A percentile compares a stretch with the other conserved stretches of the same genome.
Conservation (phyloP, 2,329 filamentous ascomycete genomes). For the Tolypocladium ophioglossoides region DNA sequence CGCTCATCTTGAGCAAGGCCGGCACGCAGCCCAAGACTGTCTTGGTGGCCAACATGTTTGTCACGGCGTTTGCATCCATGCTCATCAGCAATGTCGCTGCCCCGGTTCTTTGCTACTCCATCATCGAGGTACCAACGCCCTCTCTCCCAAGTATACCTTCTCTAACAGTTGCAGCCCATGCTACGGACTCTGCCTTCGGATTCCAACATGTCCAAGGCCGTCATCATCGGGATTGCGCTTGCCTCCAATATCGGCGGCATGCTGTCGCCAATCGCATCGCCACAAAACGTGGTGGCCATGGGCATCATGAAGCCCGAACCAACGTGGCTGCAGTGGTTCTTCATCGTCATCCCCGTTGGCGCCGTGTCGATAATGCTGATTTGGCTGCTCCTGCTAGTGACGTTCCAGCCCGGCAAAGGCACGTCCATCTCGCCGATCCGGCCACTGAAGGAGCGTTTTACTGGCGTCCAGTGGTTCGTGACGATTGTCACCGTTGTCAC, state of each 20-base stretch:
- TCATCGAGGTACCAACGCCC: slow-evolving; percentile 62
- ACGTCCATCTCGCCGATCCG: slow-evolving; percentile 89
- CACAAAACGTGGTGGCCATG: slow-evolving; percentile 93
- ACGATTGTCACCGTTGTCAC: slow-evolving; percentile 71
- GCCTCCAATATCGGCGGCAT: slow-evolving; percentile 94
- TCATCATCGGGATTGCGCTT: slow-evolving; percentile 90
- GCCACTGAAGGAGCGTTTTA: slow-evolving; percentile 78
- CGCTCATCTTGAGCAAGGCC: slow-evolving; percentile 90
- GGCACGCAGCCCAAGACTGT: slow-evolving; percentile 85
- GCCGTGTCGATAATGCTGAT: slow-evolving; percentile 80
- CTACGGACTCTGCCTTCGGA: slow-evolving; percentile 84
- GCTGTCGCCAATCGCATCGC: slow-evolving; percentile 91
- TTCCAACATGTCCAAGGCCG: slow-evolving; percentile 86
- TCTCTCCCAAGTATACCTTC: not conserved
- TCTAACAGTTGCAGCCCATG: slow-evolving; percentile 54
- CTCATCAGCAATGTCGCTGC: slow-evolving; percentile 98
- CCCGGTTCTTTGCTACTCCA: slow-evolving; percentile 92
- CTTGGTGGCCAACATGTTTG: slow-evolving; percentile 95
- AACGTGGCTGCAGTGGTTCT: slow-evolving; percentile 95
- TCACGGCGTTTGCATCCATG: slow-evolving; percentile 96
- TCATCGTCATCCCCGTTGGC: slow-evolving; percentile 86
- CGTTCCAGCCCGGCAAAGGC: slow-evolving; percentile 75
- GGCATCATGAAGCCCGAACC: slow-evolving; percentile 90
- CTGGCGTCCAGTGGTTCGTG: slow-evolving; percentile 88
- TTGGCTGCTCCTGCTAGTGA: slow-evolving; percentile 75